phyloP scores from a whole-genome alignment of 352 stramenopile species.

The Phytophthora aleatoria region DNA sequence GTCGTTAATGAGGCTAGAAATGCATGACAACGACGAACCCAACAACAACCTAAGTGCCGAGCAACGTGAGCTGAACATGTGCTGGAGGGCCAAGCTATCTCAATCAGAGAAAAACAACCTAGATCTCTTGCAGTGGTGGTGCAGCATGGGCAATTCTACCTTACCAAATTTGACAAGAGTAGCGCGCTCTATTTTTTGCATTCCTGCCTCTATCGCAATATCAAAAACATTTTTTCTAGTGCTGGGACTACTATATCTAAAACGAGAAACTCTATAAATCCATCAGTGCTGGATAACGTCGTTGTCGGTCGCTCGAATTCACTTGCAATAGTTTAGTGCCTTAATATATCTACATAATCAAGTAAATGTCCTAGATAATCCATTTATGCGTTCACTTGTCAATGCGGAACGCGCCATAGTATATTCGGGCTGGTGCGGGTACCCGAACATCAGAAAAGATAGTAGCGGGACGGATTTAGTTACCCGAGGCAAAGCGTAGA shows the following conservation, averaged over 20 bases:
- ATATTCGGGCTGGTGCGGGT: no score
- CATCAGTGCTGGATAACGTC: neutral
- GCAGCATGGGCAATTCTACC: neutral
- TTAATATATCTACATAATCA: no score
- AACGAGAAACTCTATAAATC: neutral
- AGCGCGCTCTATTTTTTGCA: neutral
- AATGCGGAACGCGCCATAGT: no score
- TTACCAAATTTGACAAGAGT: neutral
- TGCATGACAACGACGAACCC: neutral
- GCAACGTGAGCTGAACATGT: neutral
- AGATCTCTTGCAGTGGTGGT: neutral
- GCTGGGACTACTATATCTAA: neutral
- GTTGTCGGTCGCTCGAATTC: neutral
- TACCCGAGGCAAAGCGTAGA: no score
- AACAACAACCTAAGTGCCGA: neutral
- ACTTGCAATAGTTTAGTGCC: no score
- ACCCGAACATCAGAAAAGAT: no score
- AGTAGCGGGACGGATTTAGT: no score
- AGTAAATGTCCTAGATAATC: no score
- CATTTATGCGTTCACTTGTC: no score
- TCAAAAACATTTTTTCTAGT: neutral
- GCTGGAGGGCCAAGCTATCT: neutral
- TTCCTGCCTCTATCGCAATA: neutral
- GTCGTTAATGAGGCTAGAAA: neutral
- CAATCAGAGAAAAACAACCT: neutral